Conservation (phyloP, 78 protist genomes). For the Dictyostelium firmibasis region DNA sequence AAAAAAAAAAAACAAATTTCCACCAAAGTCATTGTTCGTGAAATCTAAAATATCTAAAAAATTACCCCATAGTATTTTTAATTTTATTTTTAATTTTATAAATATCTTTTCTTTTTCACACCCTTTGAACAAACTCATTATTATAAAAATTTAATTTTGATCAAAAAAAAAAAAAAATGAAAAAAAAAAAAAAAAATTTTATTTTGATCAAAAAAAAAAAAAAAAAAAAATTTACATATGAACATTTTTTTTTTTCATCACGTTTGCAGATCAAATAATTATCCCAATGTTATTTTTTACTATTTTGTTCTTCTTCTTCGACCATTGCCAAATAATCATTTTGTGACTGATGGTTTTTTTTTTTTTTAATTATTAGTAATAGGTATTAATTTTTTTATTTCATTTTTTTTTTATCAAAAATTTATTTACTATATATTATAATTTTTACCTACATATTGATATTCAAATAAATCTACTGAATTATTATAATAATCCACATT, state of each 20-base stretch:
- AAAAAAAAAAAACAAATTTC: no score
- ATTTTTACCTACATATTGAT: conserved; percentile 27
- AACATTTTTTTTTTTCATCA: no score
- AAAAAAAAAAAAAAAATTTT: no score
- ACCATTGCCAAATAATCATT: conserved; percentile 4
- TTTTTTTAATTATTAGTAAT: background rate
- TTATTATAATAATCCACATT: background rate
- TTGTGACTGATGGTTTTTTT: conserved; percentile 17
- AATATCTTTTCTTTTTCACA: background rate
- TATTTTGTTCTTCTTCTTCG: background rate
- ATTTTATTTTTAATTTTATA: no score
- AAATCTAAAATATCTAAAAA: background rate
- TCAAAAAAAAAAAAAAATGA: no score
- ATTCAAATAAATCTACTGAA: background rate
- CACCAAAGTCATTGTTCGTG: background rate
- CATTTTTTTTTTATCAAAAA: background rate
- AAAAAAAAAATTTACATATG: no score
- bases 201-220: no score
- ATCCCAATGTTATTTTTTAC: background rate
- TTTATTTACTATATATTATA: no score
- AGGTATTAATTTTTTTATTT: background rate
- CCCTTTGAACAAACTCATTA: background rate
- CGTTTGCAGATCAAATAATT: no score
- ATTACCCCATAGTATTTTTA: background rate
- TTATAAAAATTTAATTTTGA: no score